These are phyloP conservation scores for Hyaloscypha bicolor DNA, from an alignment of 495 filamentous ascomycete genomes.

Conservation along the genomic window DNA sequence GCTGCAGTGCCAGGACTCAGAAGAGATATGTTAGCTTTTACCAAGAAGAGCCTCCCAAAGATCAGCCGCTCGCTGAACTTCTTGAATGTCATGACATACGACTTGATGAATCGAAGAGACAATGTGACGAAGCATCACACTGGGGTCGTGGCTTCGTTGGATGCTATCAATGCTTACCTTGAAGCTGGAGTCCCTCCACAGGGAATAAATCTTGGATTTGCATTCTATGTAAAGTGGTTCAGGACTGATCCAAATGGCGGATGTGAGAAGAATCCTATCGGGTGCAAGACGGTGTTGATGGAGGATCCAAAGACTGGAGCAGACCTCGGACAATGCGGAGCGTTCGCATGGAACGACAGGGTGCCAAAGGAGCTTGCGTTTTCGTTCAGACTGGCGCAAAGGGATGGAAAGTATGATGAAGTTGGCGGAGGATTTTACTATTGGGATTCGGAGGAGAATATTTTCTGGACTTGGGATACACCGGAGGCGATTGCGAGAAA, in stretches of 20 bases:
- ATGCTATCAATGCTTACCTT: slow-evolving; percentile 61
- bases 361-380: slow-evolving; percentile 46
- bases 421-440: slow-evolving; percentile 68
- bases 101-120: slow-evolving; percentile 77
- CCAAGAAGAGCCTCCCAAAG: slow-evolving; percentile 57
- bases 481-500: slow-evolving; percentile 62
- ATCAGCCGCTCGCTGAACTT: slow-evolving; percentile 70
- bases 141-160: slow-evolving; percentile 55
- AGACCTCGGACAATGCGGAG: slow-evolving; percentile 64
- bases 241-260: slow-evolving; percentile 54
- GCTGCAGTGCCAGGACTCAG: slow-evolving; percentile 70
- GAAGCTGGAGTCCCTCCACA: slow-evolving; percentile 54
- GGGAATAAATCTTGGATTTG: slow-evolving; percentile 72
- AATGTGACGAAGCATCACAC: slow-evolving; percentile 68
- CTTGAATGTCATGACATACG: slow-evolving; percentile 81
- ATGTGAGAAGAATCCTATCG: slow-evolving; percentile 52
- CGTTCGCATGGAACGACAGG: slow-evolving; percentile 62
- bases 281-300: slow-evolving; percentile 62
- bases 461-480: slow-evolving; percentile 82
- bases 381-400: slow-evolving; percentile 53
- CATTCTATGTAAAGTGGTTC: slow-evolving; percentile 77
- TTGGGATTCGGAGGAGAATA: slow-evolving; percentile 57
- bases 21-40: slow-evolving; percentile 75
- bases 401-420: slow-evolving; percentile 58
- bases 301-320: slow-evolving; percentile 66